A percentile compares a stretch with the other conserved stretches of the same genome.
Conservation (phyloP, 208 protist species). For the Leptomonas seymouri region DNA sequence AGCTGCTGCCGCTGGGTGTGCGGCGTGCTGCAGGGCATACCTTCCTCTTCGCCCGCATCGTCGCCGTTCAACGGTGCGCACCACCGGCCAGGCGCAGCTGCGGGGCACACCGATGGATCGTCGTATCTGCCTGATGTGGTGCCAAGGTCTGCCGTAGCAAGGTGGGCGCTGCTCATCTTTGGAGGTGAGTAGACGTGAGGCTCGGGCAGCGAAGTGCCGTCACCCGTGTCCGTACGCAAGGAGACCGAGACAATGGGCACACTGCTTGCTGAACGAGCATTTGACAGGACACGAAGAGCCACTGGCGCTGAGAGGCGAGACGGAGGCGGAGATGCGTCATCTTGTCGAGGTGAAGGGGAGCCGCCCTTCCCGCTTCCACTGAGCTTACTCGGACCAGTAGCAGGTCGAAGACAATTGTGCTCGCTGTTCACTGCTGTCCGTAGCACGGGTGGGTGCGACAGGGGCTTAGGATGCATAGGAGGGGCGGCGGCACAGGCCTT, state of each 20-base stretch:
- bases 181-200: background rate
- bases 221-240: background rate
- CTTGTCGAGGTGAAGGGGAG: too few species aligned
- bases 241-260: slow-evolving; percentile 20
- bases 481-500: too few species aligned
- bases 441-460: too few species aligned
- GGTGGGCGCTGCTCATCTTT: background rate
- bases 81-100: slow-evolving; percentile 2
- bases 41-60: background rate
- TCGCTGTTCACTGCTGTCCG: too few species aligned
- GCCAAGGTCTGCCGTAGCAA: too few species aligned
- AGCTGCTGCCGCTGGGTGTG: background rate
- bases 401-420: too few species aligned
- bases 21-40: too few species aligned
- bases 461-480: too few species aligned
- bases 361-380: too few species aligned
- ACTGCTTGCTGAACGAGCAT: background rate
- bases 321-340: too few species aligned
- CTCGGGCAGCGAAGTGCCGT: slow-evolving; percentile 1
- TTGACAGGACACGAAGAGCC: background rate
- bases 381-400: too few species aligned
- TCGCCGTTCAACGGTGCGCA: slow-evolving; percentile 9
- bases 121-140: background rate
- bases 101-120: background rate
- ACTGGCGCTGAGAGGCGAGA: too few species aligned